Evolutionary conservation across 2,329 filamentous ascomycete species (phyloP).

Genomic region (Apiospora koreana): DNA sequence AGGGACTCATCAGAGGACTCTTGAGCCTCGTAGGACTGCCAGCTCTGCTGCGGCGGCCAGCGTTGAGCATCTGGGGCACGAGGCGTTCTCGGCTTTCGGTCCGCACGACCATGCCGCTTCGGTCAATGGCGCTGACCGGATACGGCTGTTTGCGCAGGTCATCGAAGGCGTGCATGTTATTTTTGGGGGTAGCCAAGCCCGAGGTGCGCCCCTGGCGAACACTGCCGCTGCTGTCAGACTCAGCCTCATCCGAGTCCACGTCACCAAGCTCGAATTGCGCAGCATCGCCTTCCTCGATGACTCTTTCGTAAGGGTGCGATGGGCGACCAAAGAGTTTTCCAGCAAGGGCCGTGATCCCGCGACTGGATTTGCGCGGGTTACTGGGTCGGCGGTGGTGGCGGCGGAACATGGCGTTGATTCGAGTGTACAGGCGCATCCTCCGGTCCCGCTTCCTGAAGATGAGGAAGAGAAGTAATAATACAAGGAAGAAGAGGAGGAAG

Average conservation of each 20-base stretch:
- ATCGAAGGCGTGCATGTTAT: slow-evolving; percentile 55
- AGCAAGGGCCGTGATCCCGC: slow-evolving; percentile 50
- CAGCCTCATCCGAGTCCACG: slow-evolving; percentile 63
- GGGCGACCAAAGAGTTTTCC: slow-evolving; percentile 67
- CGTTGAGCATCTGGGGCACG: slow-evolving; percentile 56
- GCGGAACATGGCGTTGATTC: slow-evolving; percentile 46
- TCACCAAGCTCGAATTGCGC: slow-evolving; percentile 78
- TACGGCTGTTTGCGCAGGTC: slow-evolving; percentile 36
- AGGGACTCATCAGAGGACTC: slow-evolving; percentile 55
- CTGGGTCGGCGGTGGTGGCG: slow-evolving; percentile 45
- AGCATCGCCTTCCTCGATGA: slow-evolving; percentile 77
- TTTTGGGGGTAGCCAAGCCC: slow-evolving; percentile 68
- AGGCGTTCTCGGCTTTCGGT: slow-evolving; percentile 87
- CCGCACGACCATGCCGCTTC: slow-evolving; percentile 74
- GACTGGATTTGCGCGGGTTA: slow-evolving; percentile 46
- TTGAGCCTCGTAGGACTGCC: slow-evolving; percentile 61
- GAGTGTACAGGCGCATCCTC: slow-evolving; percentile 61
- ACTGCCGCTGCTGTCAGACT: slow-evolving; percentile 57
- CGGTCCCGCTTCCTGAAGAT: slow-evolving; percentile 80
- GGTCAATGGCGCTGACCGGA: slow-evolving; percentile 51
- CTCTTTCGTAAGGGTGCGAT: slow-evolving; percentile 71
- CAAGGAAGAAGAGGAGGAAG: slow-evolving; percentile 74
- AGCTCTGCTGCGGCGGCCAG: slow-evolving; percentile 58
- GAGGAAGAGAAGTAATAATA: slow-evolving; percentile 69
- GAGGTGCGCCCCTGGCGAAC: slow-evolving; percentile 61